Evolutionary conservation across 2,329 filamentous ascomycete species (phyloP).

Genomic region (Trichothecium sympodiale): DNA sequence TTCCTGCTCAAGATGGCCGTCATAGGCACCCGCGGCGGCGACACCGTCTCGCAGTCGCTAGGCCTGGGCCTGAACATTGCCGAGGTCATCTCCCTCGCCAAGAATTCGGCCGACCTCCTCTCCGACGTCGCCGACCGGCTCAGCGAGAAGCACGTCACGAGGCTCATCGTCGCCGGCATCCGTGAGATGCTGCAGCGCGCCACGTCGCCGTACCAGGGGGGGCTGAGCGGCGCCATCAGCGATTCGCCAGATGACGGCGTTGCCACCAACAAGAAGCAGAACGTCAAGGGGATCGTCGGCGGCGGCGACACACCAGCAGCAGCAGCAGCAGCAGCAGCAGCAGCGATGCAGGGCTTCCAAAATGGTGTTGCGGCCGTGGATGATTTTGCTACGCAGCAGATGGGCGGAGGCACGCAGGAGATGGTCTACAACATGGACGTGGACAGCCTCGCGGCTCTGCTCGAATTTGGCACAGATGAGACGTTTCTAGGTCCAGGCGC

Average conservation of each 20-base stretch:
- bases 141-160: conserved; percentile 8
- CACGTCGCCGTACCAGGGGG: no score
- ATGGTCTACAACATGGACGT: conserved; percentile 7
- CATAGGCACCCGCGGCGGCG: conserved; percentile 13
- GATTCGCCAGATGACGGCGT: no score
- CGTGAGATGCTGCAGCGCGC: conserved; percentile 8
- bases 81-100: conserved; percentile 5
- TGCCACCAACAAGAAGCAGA: no score
- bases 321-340: not conserved
- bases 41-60: conserved; percentile 8
- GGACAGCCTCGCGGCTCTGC: conserved; percentile 5
- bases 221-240: no score
- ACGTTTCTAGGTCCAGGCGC: no score
- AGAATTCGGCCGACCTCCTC: conserved; percentile 5
- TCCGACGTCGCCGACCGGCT: conserved; percentile 6
- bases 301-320: no score
- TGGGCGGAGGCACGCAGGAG: conserved; percentile 2
- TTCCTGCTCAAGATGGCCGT: conserved; percentile 24
- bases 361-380: conserved; percentile 3
- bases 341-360: not conserved
- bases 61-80: conserved; percentile 8
- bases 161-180: conserved; percentile 9
- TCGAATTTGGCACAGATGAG: conserved; percentile 5
- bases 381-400: conserved; percentile 5
- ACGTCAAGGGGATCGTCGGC: no score